phyloP scores from a whole-genome alignment of 176 grass and related monocot genomes.

The Eragrostis curvula region DNA sequence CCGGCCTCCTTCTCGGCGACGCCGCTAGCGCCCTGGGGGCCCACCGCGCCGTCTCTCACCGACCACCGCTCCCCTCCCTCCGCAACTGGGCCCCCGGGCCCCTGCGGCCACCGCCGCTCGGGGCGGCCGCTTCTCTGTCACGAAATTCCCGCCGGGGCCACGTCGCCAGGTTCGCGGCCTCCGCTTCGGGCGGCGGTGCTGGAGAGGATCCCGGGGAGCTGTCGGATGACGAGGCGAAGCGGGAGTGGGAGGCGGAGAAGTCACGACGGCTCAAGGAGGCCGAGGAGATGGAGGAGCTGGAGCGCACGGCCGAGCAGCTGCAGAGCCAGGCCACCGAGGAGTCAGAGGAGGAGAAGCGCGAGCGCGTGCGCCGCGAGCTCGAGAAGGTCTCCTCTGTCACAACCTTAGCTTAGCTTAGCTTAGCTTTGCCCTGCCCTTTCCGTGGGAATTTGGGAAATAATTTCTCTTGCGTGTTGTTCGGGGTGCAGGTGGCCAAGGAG shows the following conservation, averaged over 20 bases:
- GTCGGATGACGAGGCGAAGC: constrained; percentile 23
- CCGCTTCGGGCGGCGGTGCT: constrained; percentile 35
- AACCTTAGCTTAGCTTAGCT: not conserved
- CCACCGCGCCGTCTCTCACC: not conserved
- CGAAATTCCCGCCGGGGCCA: not conserved
- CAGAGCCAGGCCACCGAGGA: constrained; percentile 65
- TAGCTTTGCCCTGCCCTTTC: not conserved
- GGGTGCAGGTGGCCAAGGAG: constrained; percentile 78
- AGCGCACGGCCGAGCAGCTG: constrained; percentile 82
- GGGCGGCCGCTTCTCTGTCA: not conserved
- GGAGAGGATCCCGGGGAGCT: constrained; percentile 38
- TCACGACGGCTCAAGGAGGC: constrained; percentile 68
- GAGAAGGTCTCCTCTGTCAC: constrained; percentile 60
- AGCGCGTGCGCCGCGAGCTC: constrained; percentile 88
- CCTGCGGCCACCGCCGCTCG: constrained; percentile 5
- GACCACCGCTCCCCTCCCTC: constrained; percentile 26
- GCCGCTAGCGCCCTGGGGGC: constrained; percentile 44
- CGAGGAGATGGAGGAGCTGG: constrained; percentile 96
- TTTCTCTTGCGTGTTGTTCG: not conserved
- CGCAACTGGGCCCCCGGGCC: constrained; percentile 37
- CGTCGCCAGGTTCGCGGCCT: constrained; percentile 39
- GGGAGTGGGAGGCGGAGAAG: constrained; percentile 69
- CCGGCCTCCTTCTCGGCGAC: constrained; percentile 66
- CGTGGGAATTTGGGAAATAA: not conserved
- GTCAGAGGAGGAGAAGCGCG: constrained; percentile 92